Base-by-base conservation (phyloP, 2,329 filamentous ascomycete species). In the Domatiomyces globalis region DNA sequence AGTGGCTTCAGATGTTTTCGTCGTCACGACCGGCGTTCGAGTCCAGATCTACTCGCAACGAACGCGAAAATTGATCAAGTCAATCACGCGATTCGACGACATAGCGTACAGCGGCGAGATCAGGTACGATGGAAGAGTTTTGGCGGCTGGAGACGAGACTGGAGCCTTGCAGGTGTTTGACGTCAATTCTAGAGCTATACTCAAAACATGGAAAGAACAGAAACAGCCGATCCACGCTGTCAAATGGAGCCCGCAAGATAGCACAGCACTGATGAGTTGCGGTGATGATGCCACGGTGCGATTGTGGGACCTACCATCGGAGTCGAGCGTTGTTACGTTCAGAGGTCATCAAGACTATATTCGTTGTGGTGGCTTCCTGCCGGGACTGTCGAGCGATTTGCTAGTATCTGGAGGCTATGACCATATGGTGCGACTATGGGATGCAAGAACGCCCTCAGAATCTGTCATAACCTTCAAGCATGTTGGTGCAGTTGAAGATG, bases 111-210 rank as follows among this genome's bases (percentile, higher is more conserved):
- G 85, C 61, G 92, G 87, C 55, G 87, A 94, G 64, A 84, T 96
- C 57, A 80, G 92, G 53, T 78, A 82, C 51, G 92, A 98, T 71
- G 90, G 89, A 43, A 80, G 87, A 55, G 85, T 98, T 52, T 71
- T 98, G 60, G 84, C 94, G 36, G 88, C 90, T 29, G 90, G 90
- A 62, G 90, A 95, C 61, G 90, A 95, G 65, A 84, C 81, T 43
- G 94, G 94, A 52, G 82, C 84, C 56, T 86, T 98, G 59, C 94
- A 98, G 69, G 88, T 95, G 10, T 98, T 96, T 64, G 92, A 98
- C 64, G 81, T 94, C 49, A 82, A 77, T 65, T 90, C 88, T 52
- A 79, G 92, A 57, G 88, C 88, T 2, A 95, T 98, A 59, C 72
- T 98, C 61, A 90, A 92, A 73, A 95, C 90, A 49, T 98, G 92